Evolutionary conservation across 2,329 filamentous ascomycete species (phyloP).

Genomic region (Clarireedia paspali): DNA sequence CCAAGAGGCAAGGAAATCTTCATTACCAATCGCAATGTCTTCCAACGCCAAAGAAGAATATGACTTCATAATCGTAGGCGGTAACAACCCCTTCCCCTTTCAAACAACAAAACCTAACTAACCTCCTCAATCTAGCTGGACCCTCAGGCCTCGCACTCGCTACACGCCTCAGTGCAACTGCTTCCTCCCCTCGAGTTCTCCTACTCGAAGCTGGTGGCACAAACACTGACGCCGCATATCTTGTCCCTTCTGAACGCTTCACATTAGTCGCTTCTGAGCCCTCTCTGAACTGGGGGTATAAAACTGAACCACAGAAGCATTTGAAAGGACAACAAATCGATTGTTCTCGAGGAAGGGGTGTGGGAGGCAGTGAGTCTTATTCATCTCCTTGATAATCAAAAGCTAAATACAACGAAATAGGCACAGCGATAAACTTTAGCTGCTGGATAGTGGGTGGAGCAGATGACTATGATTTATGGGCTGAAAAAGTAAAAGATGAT

Average conservation of each 20-base stretch:
- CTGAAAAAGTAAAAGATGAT: slow-evolving; percentile 45
- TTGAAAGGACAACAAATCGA: slow-evolving; percentile 22
- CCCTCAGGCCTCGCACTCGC: slow-evolving; percentile 52
- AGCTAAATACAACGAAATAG: background rate
- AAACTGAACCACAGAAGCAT: slow-evolving; percentile 21
- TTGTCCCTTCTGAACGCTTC: slow-evolving; percentile 49
- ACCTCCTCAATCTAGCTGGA: slow-evolving; percentile 36
- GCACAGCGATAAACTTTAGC: slow-evolving; percentile 33
- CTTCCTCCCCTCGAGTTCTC: slow-evolving; percentile 44
- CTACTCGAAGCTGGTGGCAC: slow-evolving; percentile 51
- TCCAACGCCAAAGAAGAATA: background rate
- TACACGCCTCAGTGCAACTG: slow-evolving; percentile 39
- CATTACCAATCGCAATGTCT: background rate
- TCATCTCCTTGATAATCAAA: no score
- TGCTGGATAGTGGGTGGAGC: slow-evolving; percentile 46
- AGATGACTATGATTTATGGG: slow-evolving; percentile 58
- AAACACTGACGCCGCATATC: slow-evolving; percentile 40
- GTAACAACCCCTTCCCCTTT: background rate
- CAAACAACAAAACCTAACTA: background rate
- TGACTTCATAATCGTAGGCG: slow-evolving; percentile 5
- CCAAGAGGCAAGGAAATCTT: no score
- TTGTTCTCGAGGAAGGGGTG: slow-evolving; percentile 31
- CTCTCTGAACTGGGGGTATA: slow-evolving; percentile 23
- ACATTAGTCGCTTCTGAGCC: slow-evolving; percentile 35
- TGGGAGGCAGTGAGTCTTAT: slow-evolving; percentile 28